Conservation (phyloP, 106 monocot species). For the Dioscorea dumetorum region DNA sequence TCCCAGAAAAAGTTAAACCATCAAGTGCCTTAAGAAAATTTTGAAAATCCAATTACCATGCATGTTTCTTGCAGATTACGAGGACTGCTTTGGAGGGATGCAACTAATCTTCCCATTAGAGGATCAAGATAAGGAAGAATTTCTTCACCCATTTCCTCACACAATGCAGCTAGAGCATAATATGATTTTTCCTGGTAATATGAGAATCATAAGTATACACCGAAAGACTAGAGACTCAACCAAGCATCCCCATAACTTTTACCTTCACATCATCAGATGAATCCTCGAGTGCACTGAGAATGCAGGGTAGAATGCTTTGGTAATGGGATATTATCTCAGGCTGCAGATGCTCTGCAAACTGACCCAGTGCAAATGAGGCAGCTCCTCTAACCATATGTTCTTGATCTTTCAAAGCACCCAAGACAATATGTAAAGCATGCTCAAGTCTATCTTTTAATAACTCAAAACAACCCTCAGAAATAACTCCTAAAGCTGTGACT, state of each 20-base stretch:
- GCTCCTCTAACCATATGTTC: conserved; percentile 97
- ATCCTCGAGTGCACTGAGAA: conserved; percentile 88
- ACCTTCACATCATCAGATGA: conserved; percentile 99
- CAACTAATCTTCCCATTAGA: conserved; percentile 74
- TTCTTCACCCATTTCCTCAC: conserved; percentile 96
- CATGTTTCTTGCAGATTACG: conserved; percentile 98
- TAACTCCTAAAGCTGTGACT: conserved; percentile 80
- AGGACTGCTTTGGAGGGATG: conserved; percentile 61
- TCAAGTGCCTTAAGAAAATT: neutral
- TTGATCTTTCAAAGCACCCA: conserved; percentile 84
- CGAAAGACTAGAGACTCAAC: too few relatives aligned
- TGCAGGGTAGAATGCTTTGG: conserved; percentile 75
- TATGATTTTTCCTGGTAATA: conserved; percentile 90
- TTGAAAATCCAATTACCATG: conserved; percentile 50
- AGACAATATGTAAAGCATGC: conserved; percentile 72
- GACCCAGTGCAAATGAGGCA: conserved; percentile 97
- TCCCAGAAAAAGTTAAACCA: too few relatives aligned
- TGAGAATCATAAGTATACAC: neutral
- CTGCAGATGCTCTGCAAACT: conserved; percentile 95
- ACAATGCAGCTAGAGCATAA: conserved; percentile 98
- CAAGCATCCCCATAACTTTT: neutral
- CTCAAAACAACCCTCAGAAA: conserved; percentile 93
- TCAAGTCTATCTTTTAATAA: conserved; percentile 69
- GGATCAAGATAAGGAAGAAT: conserved; percentile 90
- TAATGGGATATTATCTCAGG: conserved; percentile 89